A percentile compares a stretch with the other conserved stretches of the same genome.
Evolutionary conservation across 345 rosid species (phyloP).

Genomic region (Sonneratia caseolaris): DNA sequence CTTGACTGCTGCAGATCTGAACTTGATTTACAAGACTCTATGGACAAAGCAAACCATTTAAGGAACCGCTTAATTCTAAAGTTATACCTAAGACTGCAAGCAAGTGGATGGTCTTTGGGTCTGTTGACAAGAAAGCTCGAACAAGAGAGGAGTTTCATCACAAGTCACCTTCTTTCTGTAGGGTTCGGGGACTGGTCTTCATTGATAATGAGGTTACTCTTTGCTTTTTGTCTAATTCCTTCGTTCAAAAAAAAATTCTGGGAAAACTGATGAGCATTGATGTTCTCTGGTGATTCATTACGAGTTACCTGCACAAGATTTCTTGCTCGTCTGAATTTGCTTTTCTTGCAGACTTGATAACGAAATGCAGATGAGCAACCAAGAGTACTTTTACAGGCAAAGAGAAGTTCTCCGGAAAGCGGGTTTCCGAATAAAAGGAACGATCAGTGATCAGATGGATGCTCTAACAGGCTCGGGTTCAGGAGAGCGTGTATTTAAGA

Average conservation of each 20-base stretch:
- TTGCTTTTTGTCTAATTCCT: not conserved
- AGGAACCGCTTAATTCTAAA: constrained; percentile 25
- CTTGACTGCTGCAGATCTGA: not conserved
- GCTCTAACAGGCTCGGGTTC: constrained; percentile 34
- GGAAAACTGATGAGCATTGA: not conserved
- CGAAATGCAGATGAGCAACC: constrained; percentile 30
- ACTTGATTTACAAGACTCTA: too few species aligned
- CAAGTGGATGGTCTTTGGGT: constrained; percentile 52
- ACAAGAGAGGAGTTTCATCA: constrained; percentile 26
- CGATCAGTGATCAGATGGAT: constrained; percentile 61
- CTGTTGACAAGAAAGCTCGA: constrained; percentile 45
- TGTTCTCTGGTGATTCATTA: not conserved
- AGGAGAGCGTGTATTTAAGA: constrained; percentile 46
- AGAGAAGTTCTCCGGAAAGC: constrained; percentile 22
- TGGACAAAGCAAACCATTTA: constrained; percentile 2
- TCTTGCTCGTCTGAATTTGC: not conserved
- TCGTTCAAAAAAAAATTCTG: too few species aligned
- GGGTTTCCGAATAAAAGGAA: constrained; percentile 33
- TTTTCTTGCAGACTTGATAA: constrained; percentile 32
- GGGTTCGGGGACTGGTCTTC: constrained; percentile 59
- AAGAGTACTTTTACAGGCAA: constrained; percentile 26
- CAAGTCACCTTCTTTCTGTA: constrained; percentile 32
- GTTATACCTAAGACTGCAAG: constrained; percentile 41
- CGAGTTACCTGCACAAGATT: not conserved
- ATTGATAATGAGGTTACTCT: constrained; percentile 24